A percentile compares a stretch with the other conserved stretches of the same genome.
Conservation (phyloP, 202 grass and related monocot species). For the Panicum hallii region DNA sequence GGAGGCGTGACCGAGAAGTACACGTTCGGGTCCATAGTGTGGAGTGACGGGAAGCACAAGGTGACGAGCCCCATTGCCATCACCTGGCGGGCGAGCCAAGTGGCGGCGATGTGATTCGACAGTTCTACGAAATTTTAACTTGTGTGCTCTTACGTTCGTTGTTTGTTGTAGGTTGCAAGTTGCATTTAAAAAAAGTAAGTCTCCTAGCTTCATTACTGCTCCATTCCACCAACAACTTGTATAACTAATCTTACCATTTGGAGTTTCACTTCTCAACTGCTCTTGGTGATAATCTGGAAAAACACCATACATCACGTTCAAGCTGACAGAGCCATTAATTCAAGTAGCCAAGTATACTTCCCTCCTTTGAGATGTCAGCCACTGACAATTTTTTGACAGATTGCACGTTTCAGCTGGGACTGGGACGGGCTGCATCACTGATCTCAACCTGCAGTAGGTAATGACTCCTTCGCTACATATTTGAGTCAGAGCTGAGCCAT, state of each 20-base stretch:
- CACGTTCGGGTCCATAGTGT: constrained; percentile 50
- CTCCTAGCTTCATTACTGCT: background rate
- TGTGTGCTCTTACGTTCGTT: too few relatives aligned
- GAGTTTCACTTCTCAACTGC: background rate
- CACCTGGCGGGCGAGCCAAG: constrained; percentile 26
- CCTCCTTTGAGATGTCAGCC: background rate
- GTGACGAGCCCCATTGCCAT: constrained; percentile 50
- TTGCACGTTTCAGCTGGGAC: background rate
- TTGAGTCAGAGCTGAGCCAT: too few relatives aligned
- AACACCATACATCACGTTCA: background rate
- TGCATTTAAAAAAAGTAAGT: background rate
- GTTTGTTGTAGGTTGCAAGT: background rate
- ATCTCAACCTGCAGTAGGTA: too few relatives aligned
- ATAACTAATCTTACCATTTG: background rate
- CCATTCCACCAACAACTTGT: background rate
- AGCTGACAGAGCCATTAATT: background rate
- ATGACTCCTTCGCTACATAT: too few relatives aligned
- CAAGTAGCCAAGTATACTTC: background rate
- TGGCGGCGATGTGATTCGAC: constrained; percentile 38
- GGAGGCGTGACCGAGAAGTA: constrained; percentile 8
- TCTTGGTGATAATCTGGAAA: background rate
- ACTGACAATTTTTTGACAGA: background rate
- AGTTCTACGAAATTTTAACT: too few relatives aligned
- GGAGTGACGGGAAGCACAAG: constrained; percentile 44
- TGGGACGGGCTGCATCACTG: background rate